A percentile compares a stretch with the other conserved stretches of the same genome.
phyloP scores from a whole-genome alignment of 345 rosid genomes.

The Sonneratia caseolaris region DNA sequence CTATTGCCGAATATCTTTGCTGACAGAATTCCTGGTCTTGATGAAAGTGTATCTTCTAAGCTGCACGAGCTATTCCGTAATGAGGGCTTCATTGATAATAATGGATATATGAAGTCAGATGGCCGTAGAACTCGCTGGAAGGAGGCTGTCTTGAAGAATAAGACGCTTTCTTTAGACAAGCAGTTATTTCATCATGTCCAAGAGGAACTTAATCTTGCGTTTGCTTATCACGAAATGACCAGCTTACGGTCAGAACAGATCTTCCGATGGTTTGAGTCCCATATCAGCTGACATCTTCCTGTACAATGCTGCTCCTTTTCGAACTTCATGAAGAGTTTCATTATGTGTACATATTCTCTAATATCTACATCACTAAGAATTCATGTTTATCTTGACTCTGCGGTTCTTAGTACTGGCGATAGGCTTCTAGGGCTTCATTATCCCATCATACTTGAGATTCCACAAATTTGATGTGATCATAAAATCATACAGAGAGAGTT shows the following conservation, averaged over 20 bases:
- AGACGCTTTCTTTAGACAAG: conserved; percentile 28
- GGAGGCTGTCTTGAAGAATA: conserved; percentile 30
- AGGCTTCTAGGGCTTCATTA: not conserved
- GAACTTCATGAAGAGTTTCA: not conserved
- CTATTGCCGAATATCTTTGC: conserved; percentile 40
- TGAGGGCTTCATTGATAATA: conserved; percentile 54
- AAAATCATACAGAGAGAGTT: not conserved
- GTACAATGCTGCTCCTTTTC: not conserved
- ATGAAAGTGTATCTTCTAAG: conserved; percentile 32
- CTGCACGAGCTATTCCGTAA: conserved; percentile 44
- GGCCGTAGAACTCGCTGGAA: conserved; percentile 53
- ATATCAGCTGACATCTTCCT: conserved; percentile 28
- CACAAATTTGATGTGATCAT: not conserved
- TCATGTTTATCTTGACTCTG: not conserved
- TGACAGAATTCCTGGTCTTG: conserved; percentile 57
- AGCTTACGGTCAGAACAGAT: conserved; percentile 75
- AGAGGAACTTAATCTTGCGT: conserved; percentile 89
- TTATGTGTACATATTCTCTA: not conserved
- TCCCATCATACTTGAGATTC: not conserved
- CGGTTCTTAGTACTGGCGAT: not conserved
- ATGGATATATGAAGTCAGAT: conserved; percentile 51
- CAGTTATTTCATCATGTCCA: conserved; percentile 57
- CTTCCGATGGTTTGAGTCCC: conserved; percentile 86
- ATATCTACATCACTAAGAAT: not conserved
- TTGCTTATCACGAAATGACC: conserved; percentile 90